phyloP scores from a whole-genome alignment of 2,329 filamentous ascomycete genomes.

The Berkeleyomyces rouxiae region DNA sequence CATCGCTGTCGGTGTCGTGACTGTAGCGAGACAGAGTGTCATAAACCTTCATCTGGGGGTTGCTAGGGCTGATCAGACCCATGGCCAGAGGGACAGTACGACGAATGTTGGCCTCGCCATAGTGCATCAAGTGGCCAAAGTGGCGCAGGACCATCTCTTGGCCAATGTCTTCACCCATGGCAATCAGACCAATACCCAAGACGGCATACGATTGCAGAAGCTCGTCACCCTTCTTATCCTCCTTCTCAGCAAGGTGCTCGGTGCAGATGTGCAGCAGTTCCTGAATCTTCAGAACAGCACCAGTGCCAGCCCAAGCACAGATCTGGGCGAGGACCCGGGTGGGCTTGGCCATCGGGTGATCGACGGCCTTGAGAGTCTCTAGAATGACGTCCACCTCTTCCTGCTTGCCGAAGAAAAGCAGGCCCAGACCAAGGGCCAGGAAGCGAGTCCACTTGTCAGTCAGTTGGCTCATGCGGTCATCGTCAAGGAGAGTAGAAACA shows the following conservation, averaged over 20 bases:
- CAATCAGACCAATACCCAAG: slow-evolving; percentile 78
- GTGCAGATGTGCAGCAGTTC: slow-evolving; percentile 96
- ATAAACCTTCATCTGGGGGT: slow-evolving; percentile 99
- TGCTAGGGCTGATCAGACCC: slow-evolving; percentile 91
- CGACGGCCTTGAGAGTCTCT: slow-evolving; percentile 90
- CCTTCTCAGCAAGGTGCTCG: slow-evolving; percentile 85
- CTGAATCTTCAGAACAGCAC: slow-evolving; percentile 91
- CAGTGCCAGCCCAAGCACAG: slow-evolving; percentile 94
- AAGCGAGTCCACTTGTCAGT: slow-evolving; percentile 99
- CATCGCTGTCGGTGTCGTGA: slow-evolving; percentile 96
- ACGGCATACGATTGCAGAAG: slow-evolving; percentile 92
- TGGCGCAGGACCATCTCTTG: slow-evolving; percentile 98
- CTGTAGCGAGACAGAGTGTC: slow-evolving; percentile 94
- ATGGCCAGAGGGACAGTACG: slow-evolving; percentile 91
- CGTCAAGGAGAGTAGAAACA: slow-evolving; percentile 81
- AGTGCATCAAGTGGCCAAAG: slow-evolving; percentile 98
- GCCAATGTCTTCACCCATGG: slow-evolving; percentile 96
- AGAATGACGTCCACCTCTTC: slow-evolving; percentile 98
- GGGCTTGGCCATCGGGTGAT: slow-evolving; percentile 94
- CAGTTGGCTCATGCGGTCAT: slow-evolving; percentile 75
- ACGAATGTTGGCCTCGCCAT: slow-evolving; percentile 91
- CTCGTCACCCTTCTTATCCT: slow-evolving; percentile 90
- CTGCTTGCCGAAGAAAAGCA: slow-evolving; percentile 90
- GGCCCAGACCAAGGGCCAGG: slow-evolving; percentile 79
- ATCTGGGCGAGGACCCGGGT: slow-evolving; percentile 88